Evolutionary conservation across 2,329 filamentous ascomycete genomes (phyloP).

Genomic region (Arachnopeziza araneosa): DNA sequence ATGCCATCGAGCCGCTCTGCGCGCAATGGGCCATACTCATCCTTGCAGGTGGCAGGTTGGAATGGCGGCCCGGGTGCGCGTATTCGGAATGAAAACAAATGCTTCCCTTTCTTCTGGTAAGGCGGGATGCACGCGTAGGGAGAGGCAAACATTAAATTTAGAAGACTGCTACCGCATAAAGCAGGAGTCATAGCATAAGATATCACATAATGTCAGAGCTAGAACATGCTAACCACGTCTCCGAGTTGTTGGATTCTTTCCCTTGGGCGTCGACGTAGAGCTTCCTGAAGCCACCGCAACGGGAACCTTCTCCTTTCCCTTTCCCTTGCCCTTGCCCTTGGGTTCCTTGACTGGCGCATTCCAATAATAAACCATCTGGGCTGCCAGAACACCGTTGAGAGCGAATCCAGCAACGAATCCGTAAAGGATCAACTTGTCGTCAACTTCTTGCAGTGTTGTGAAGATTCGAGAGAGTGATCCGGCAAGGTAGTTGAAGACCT

Average conservation of each 20-base stretch:
- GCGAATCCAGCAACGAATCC: slow-evolving; percentile 86
- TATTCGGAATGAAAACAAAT: neutral
- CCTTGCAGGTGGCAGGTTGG: neutral
- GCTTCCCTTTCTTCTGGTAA: neutral
- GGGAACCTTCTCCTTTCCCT: slow-evolving; percentile 33
- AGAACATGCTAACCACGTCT: slow-evolving; percentile 23
- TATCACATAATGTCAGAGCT: neutral
- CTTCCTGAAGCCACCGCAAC: slow-evolving; percentile 10
- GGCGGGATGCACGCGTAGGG: neutral
- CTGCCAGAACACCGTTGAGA: slow-evolving; percentile 81
- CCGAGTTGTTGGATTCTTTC: slow-evolving; percentile 29
- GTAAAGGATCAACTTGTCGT: slow-evolving; percentile 93
- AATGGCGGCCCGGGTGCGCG: neutral
- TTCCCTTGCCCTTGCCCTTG: slow-evolving; percentile 39
- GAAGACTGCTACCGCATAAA: neutral
- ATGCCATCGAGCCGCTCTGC: no score
- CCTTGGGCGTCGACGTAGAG: slow-evolving; percentile 22
- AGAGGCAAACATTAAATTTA: neutral
- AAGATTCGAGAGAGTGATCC: slow-evolving; percentile 94
- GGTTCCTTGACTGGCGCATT: slow-evolving; percentile 56
- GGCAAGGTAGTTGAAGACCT: slow-evolving; percentile 98
- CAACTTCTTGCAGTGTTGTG: slow-evolving; percentile 94
- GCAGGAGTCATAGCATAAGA: neutral
- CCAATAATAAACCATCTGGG: slow-evolving; percentile 97
- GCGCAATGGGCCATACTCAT: no score